Evolutionary conservation across 495 filamentous ascomycete genomes (phyloP).

Genomic region (Neurospora intermedia): DNA sequence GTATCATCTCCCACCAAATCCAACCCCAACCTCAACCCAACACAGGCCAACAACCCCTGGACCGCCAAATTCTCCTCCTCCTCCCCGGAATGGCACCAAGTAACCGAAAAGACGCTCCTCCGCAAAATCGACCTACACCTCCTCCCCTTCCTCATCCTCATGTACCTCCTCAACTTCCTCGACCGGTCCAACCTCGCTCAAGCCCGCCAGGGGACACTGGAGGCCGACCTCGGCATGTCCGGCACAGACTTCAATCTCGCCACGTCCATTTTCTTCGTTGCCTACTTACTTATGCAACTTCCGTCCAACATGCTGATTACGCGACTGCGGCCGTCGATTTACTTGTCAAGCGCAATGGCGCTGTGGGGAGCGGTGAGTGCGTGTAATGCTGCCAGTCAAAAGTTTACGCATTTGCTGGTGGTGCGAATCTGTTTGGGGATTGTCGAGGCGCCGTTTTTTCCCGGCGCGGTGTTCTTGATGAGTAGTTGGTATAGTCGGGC

Average conservation of each 20-base stretch:
- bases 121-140: constrained; percentile 33
- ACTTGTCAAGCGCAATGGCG: constrained; percentile 45
- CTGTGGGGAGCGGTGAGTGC: constrained; percentile 53
- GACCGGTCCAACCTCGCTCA: constrained; percentile 34
- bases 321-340: constrained; percentile 35
- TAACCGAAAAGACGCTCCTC: constrained; percentile 17
- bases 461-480: constrained; percentile 39
- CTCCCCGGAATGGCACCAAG: constrained; percentile 8
- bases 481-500: constrained; percentile 41
- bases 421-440: constrained; percentile 56
- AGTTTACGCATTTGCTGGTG: constrained; percentile 43
- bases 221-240: constrained; percentile 34
- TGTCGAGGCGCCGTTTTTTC: constrained; percentile 45
- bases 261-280: constrained; percentile 47
- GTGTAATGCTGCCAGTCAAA: constrained; percentile 42
- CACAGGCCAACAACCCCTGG: neutral
- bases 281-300: constrained; percentile 45
- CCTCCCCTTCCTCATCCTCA: constrained; percentile 29
- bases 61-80: neutral
- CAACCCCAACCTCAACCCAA: no score
- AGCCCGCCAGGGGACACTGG: constrained; percentile 33
- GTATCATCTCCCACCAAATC: no score
- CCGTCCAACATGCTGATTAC: constrained; percentile 47
- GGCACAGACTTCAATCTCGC: constrained; percentile 44
- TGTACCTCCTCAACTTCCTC: constrained; percentile 38